Base-by-base conservation (phyloP, 1,139 yeast genomes). In the Pichia kudriavzevii region DNA sequence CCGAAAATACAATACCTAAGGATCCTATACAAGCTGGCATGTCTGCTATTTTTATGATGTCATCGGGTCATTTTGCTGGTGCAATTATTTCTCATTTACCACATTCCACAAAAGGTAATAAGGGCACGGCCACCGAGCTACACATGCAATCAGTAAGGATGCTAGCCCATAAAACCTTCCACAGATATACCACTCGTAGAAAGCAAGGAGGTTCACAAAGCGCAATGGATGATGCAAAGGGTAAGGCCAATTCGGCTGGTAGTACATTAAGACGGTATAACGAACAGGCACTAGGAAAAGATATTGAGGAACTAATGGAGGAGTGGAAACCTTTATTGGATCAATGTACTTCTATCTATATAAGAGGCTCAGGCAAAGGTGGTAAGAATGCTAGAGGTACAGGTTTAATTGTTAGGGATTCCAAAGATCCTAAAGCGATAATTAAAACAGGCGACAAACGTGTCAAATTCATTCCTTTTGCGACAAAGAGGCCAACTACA, bases 1-100 rank as follows among this genome's bases (percentile, higher is more conserved):
- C 29, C 1, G 13, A 16, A 1, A 28, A 34, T 23, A 36, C 35
- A 20, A 31, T 43, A 22, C 35, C 42, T 0, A 43, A 41, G 19
- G 45, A 43, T 26, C 47, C 47, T 5, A 22, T 41, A 3, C 33
- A 35, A 7, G 30, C 48, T 0, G 46, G 55, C 47, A 65, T 68
- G 42, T 84, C 84, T 4, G 95, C 94, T 1, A 60, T 91, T 11
- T 72, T 91, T 45, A 85, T 93, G 95, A 73, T 91, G 39, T 97
- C 97, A 9, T 97, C 98, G 31, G 99, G 98, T 27, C 97, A 93
- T 60, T 93, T 91, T 64, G 95, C 97, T 0, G 98, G 94, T 10
- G 96, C 95, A 0, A 80, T 91, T 28, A 67, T 93, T 10, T 76
- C 87, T 2, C 97, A 88, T 52, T 64, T 64, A 29, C 77, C 76